These are phyloP conservation scores for Lineolata rhizophorae DNA, from an alignment of 495 filamentous ascomycete species.

Conservation along the genomic window DNA sequence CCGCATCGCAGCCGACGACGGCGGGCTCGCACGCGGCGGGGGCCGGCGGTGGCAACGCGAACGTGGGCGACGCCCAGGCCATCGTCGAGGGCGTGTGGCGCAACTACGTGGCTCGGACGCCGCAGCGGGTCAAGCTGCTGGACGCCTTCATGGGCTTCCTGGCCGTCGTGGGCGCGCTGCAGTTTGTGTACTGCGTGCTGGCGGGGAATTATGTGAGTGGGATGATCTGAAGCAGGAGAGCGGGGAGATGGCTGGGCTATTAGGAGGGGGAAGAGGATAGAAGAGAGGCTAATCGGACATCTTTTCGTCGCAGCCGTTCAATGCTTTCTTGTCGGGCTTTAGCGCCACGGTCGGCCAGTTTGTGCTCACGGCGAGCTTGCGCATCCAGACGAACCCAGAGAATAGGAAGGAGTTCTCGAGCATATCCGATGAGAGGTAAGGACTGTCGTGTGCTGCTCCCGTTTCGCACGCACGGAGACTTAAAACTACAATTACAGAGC, in stretches of 20 bases:
- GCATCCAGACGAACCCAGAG: conserved; percentile 73
- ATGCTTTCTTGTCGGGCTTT: conserved; percentile 93
- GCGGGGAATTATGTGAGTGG: conserved; percentile 79
- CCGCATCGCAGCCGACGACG: conserved; percentile 8
- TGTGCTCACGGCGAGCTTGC: conserved; percentile 71
- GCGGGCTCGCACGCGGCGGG: no score
- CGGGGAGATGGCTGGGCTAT: no score
- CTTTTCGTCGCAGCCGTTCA: conserved; percentile 55
- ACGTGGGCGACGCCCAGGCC: conserved; percentile 4
- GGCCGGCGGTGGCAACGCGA: no score
- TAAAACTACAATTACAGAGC: conserved; percentile 38
- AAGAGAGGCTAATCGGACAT: no score
- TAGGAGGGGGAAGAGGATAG: no score
- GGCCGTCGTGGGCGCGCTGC: conserved; percentile 61
- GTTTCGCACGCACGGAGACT: neutral
- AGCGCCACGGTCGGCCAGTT: conserved; percentile 91
- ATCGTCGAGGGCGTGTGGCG: conserved; percentile 37
- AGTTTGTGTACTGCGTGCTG: conserved; percentile 83
- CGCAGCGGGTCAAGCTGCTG: conserved; percentile 78
- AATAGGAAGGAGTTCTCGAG: conserved; percentile 47
- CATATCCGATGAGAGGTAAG: conserved; percentile 50
- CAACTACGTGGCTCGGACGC: conserved; percentile 56
- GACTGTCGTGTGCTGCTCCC: neutral
- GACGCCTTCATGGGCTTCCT: conserved; percentile 87
- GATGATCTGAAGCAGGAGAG: neutral